These are phyloP conservation scores for Trichoderma atroviride DNA, from an alignment of 2,329 filamentous ascomycete species.

Conservation along the genomic window DNA sequence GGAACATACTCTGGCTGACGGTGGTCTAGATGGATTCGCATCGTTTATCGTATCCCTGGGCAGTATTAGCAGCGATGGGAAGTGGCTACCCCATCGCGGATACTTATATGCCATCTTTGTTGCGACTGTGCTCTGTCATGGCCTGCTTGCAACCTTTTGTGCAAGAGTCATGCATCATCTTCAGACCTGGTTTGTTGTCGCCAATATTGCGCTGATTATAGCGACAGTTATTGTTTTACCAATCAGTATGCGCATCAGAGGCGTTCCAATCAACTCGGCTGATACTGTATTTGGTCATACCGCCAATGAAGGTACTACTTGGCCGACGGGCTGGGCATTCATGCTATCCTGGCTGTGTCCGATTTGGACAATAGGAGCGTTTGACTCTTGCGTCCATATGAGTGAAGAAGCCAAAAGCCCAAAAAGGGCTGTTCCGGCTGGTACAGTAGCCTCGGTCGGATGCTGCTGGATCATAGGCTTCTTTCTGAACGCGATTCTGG, in stretches of 20 bases:
- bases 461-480: constrained; percentile 17
- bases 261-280: not conserved
- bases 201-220: constrained; percentile 5
- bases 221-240: not conserved
- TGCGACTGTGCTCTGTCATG: constrained; percentile 3
- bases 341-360: constrained; percentile 15
- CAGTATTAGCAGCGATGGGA: not conserved
- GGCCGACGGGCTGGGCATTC: constrained; percentile 5
- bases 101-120: constrained; percentile 9
- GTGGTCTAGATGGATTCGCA: not conserved
- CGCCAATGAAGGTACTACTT: not conserved
- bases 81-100: not conserved
- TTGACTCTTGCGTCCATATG: constrained; percentile 17
- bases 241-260: constrained; percentile 1
- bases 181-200: constrained; percentile 7
- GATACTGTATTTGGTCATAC: not conserved
- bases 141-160: not conserved
- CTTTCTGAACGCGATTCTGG: not conserved
- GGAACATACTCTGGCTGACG: not conserved
- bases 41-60: constrained; percentile 6
- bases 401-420: constrained; percentile 11
- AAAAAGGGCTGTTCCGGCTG: not conserved
- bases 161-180: constrained; percentile 12
- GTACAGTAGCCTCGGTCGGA: not conserved
- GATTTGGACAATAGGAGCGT: constrained; percentile 15